Percentiles rank a stretch among this genome's conserved stretches.
phyloP scores from a whole-genome alignment of 202 grass and related monocot genomes.

The Dendrocalamus latiflorus region DNA sequence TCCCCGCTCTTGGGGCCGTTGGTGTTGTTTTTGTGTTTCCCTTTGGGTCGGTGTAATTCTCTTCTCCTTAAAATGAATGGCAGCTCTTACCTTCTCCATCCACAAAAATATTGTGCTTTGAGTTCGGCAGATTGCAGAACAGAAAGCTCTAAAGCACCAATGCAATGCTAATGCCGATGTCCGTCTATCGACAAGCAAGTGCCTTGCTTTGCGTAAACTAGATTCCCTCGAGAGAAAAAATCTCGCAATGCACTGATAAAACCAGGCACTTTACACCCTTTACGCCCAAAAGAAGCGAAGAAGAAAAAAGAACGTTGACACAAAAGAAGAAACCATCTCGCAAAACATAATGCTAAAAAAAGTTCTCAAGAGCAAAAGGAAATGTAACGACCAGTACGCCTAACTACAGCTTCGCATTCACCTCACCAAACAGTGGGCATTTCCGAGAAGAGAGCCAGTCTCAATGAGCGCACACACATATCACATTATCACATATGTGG shows the following conservation, averaged over 20 bases:
- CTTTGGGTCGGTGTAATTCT: too few relatives aligned
- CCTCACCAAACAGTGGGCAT: slow-evolving; percentile 4
- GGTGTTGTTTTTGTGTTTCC: too few relatives aligned
- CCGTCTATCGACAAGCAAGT: slow-evolving; percentile 27
- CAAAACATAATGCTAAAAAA: slow-evolving; percentile 15
- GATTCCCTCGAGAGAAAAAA: slow-evolving; percentile 35
- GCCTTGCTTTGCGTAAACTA: slow-evolving; percentile 39
- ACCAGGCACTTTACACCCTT: slow-evolving; percentile 34
- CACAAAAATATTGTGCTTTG: not conserved
- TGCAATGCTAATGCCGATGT: slow-evolving; percentile 28
- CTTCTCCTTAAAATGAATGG: too few relatives aligned
- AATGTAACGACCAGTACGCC: slow-evolving; percentile 14
- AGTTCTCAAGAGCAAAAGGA: slow-evolving; percentile 9
- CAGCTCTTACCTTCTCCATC: too few relatives aligned
- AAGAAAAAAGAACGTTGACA: not conserved
- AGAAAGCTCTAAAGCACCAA: slow-evolving; percentile 9
- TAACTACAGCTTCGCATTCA: not conserved
- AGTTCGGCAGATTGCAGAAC: slow-evolving; percentile 26
- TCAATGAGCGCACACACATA: not conserved
- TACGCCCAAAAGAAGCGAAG: slow-evolving; percentile 2
- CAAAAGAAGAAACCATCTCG: slow-evolving; percentile 4
- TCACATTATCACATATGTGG: not conserved
- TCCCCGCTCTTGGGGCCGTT: too few relatives aligned
- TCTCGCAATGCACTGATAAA: slow-evolving; percentile 19
- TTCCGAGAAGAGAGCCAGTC: not conserved